phyloP scores from a whole-genome alignment of 306 rosid species.

The Arachis hypogaea region DNA sequence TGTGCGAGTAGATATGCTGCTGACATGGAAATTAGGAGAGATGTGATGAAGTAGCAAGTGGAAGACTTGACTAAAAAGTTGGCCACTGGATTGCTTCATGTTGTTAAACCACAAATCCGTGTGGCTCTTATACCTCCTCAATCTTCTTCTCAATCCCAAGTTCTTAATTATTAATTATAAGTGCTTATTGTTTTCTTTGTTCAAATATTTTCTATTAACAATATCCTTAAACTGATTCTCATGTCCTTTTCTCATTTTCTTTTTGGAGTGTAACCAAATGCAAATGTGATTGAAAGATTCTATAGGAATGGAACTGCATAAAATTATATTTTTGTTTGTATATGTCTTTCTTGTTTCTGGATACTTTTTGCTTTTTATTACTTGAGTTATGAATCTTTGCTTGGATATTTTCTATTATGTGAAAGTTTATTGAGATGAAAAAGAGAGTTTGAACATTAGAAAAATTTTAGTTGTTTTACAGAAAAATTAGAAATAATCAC shows the following conservation, averaged over 20 bases:
- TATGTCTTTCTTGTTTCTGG: too few species aligned
- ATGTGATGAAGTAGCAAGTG: slow-evolving; percentile 69
- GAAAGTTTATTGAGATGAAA: too few species aligned
- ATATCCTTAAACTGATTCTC: neutral
- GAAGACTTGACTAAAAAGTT: slow-evolving; percentile 78
- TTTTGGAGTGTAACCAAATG: slow-evolving; percentile 15
- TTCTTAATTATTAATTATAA: slow-evolving; percentile 38
- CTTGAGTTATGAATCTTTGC: too few species aligned
- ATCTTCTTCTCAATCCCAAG: slow-evolving; percentile 43
- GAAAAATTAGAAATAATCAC: too few species aligned
- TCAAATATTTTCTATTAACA: neutral
- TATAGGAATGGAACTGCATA: too few species aligned
- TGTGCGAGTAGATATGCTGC: slow-evolving; percentile 85
- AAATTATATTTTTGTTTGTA: too few species aligned
- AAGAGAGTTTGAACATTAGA: too few species aligned
- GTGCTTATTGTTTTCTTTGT: neutral
- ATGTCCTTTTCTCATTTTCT: neutral
- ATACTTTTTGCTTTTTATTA: too few species aligned
- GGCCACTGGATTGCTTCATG: slow-evolving; percentile 63
- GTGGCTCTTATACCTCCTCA: slow-evolving; percentile 27
- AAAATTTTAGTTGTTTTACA: too few species aligned
- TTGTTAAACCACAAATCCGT: slow-evolving; percentile 56
- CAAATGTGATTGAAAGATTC: too few species aligned
- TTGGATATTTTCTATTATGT: too few species aligned
- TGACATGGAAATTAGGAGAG: slow-evolving; percentile 81